Evolutionary conservation across 306 rosid genomes (phyloP).

Genomic region (Cucumis hystrix): DNA sequence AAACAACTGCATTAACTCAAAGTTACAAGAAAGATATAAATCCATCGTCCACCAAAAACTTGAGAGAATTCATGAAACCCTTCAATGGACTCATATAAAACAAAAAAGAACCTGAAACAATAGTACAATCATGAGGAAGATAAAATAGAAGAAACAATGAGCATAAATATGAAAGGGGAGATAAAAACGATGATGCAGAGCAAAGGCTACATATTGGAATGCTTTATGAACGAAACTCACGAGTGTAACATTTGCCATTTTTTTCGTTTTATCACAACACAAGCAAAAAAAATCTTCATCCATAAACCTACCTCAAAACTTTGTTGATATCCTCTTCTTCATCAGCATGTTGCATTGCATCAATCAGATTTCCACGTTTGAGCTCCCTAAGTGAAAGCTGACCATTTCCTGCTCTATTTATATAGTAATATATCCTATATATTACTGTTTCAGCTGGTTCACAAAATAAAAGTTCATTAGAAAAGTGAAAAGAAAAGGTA

Average conservation of each 20-base stretch:
- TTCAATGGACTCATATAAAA: background rate
- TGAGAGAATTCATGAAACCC: background rate
- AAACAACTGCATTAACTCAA: background rate
- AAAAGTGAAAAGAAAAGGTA: background rate
- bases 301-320: constrained; percentile 67
- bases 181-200: background rate
- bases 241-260: background rate
- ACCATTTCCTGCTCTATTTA: constrained; percentile 87
- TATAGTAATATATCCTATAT: constrained; percentile 93
- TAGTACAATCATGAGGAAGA: background rate
- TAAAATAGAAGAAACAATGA: background rate
- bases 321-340: constrained; percentile 99
- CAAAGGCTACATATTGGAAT: background rate
- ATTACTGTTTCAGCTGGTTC: constrained; percentile 97
- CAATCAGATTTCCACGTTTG: constrained; percentile 87
- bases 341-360: constrained; percentile 98
- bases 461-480: constrained; percentile 27
- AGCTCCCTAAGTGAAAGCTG: constrained; percentile 88
- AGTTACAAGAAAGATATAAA: background rate
- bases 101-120: background rate
- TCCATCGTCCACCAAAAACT: background rate
- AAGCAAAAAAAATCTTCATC: constrained; percentile 4
- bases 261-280: background rate
- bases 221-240: background rate
- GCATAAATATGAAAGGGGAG: background rate